Base-by-base conservation (phyloP, 371 early-diverging fungal species). In the Entomophthora muscae region DNA sequence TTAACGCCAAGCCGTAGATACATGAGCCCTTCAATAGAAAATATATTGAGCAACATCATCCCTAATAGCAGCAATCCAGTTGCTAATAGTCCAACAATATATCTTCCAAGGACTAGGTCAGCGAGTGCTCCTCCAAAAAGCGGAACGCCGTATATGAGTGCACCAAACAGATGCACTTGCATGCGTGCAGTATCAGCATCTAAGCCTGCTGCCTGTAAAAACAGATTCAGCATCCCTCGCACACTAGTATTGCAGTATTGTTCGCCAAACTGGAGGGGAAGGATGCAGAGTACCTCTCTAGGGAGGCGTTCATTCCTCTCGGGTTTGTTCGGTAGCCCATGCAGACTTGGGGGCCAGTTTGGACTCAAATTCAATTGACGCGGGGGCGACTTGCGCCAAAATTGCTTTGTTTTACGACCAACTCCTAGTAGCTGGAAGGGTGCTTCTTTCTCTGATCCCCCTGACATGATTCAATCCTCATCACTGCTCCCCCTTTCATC, bases 71-170 rank as follows among this genome's bases (percentile, higher is more conserved):
- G 30, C 57, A 27, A 27, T 13, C 63, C 66, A n/a, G 26, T 53
- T 22, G 1, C 66, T 63, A 22, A 63, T 59, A 23, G 68, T 69
- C n/a, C 64, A 26, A 57, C 63, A 7, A n/a, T 29, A 22, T 75
- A 84, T 72, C 80, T 83, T 68, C 82, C 85, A 54, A 83, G 68
- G 68, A 73, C 76, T 22, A 76, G 76, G 69, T 85, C 89, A 17
- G 84, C 77, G 51, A 84, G 30, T 52, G 83, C 72, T 60, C 81
- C 82, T 51, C 86, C 84, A 24, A 82, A 51, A 33, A 88, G 68
- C 21, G 86, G 83, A 70, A 75, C 77, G 66, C 83, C 71, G 71
- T 84, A 85, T 23, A 79, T 73, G 64, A 80, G 65, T 67, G 77
- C 74, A 17, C 72, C 74, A 67, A 80, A 84, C 57, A 71, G 61